These are phyloP conservation scores for Babesia sp. DNA, from an alignment of 169 alveolate species.

Conservation along the genomic window DNA sequence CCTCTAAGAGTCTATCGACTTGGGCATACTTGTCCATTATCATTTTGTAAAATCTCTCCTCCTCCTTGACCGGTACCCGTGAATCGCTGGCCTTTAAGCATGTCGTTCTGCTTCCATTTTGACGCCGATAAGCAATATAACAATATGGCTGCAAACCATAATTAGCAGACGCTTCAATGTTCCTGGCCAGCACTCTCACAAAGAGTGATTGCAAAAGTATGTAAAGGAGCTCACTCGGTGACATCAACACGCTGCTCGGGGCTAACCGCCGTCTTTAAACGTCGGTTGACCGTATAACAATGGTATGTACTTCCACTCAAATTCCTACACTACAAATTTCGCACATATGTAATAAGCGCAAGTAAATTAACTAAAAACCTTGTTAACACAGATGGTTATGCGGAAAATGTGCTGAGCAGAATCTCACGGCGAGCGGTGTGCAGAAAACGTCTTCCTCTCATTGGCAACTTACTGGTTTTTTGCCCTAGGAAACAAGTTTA, in stretches of 20 bases:
- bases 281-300: neutral
- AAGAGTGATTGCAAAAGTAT: neutral
- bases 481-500: too few species aligned
- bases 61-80: conserved; percentile 25
- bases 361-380: neutral
- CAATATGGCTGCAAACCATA: neutral
- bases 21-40: conserved; percentile 51
- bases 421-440: neutral
- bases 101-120: neutral
- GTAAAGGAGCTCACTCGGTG: neutral
- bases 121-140: neutral
- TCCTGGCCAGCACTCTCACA: neutral
- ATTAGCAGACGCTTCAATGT: neutral
- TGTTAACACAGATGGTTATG: neutral
- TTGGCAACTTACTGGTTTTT: neutral
- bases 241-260: conserved; percentile 10
- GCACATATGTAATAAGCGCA: too few species aligned
- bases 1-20: conserved; percentile 41
- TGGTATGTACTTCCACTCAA: too few species aligned
- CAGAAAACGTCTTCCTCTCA: neutral
- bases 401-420: too few species aligned
- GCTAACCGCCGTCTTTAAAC: neutral
- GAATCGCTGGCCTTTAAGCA: conserved; percentile 25
- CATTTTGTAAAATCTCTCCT: conserved; percentile 60
- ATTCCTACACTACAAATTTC: neutral